Evolutionary conservation across 2,329 filamentous ascomycete genomes (phyloP).

Genomic region (Hypoxylon sp.): DNA sequence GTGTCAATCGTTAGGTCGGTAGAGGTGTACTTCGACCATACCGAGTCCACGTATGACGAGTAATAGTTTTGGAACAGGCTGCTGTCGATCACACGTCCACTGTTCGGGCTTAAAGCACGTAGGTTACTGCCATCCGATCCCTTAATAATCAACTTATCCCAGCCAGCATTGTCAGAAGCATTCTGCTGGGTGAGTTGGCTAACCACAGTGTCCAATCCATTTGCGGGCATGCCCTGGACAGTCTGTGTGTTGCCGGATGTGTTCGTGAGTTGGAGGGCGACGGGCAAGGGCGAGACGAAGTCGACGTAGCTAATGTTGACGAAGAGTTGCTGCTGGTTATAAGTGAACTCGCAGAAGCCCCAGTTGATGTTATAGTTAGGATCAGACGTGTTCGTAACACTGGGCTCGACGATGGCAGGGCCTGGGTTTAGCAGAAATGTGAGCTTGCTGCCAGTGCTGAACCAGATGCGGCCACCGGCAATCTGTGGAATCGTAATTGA

Average conservation of each 20-base stretch:
- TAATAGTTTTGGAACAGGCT: slow-evolving; percentile 66
- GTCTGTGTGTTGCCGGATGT: slow-evolving; percentile 59
- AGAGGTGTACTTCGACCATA: slow-evolving; percentile 64
- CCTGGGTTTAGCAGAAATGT: slow-evolving; percentile 79
- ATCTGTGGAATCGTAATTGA: slow-evolving; percentile 77
- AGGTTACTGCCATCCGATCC: slow-evolving; percentile 57
- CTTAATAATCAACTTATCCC: slow-evolving; percentile 65
- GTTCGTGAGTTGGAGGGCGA: slow-evolving; percentile 67
- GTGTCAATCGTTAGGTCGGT: slow-evolving; percentile 65
- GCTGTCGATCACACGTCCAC: slow-evolving; percentile 60
- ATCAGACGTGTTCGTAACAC: slow-evolving; percentile 74
- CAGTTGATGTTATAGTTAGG: slow-evolving; percentile 72
- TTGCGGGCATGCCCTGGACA: slow-evolving; percentile 63
- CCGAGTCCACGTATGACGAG: slow-evolving; percentile 62
- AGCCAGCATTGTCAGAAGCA: slow-evolving; percentile 61
- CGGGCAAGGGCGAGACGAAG: slow-evolving; percentile 75
- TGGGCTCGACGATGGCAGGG: slow-evolving; percentile 80
- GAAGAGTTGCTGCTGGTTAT: slow-evolving; percentile 71
- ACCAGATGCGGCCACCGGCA: slow-evolving; percentile 80
- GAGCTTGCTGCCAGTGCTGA: slow-evolving; percentile 70
- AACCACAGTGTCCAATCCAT: slow-evolving; percentile 63
- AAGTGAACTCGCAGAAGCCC: slow-evolving; percentile 79
- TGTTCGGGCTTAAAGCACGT: slow-evolving; percentile 67
- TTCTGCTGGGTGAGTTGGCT: slow-evolving; percentile 61
- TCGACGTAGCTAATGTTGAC: slow-evolving; percentile 82